Conservation (phyloP, 352 stramenopile species). For the Discostella stelligera region DNA sequence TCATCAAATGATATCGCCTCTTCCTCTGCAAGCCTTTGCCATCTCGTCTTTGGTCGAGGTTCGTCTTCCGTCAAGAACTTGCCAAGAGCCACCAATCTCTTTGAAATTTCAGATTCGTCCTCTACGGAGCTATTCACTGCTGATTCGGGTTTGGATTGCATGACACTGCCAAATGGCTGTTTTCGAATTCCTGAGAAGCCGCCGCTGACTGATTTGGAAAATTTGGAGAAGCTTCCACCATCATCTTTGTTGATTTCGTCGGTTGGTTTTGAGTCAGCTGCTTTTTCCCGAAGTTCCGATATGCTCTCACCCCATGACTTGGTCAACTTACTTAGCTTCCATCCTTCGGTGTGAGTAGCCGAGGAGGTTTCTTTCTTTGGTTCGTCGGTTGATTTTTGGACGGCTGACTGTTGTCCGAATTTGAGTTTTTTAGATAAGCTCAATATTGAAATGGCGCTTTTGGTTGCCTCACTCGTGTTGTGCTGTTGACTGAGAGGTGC, state of each 20-base stretch:
- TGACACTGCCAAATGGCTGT: slow-evolving; percentile 13
- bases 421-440: slow-evolving; percentile 39
- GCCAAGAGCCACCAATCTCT: slow-evolving; percentile 1
- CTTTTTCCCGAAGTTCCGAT: slow-evolving; percentile 11
- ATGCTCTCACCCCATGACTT: slow-evolving; percentile 28
- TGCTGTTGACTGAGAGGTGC: slow-evolving; percentile 9
- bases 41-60: slow-evolving; percentile 21
- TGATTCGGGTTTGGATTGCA: slow-evolving; percentile 8
- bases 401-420: slow-evolving; percentile 19
- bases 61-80: slow-evolving; percentile 20
- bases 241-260: slow-evolving; percentile 19
- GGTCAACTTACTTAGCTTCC: slow-evolving; percentile 24
- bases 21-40: slow-evolving; percentile 19
- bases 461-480: background rate
- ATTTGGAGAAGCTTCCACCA: slow-evolving; percentile 20
- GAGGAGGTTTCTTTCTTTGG: background rate
- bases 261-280: background rate
- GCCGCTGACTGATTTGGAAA: slow-evolving; percentile 30
- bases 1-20: slow-evolving; percentile 36
- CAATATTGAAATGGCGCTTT: slow-evolving; percentile 25
- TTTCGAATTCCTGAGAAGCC: slow-evolving; percentile 18
- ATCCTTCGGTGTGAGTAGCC: background rate
- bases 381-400: slow-evolving; percentile 1
- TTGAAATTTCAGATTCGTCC: slow-evolving; percentile 8
- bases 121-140: background rate